Percentiles rank a stretch among this genome's conserved stretches.
Evolutionary conservation across 306 rosid genomes (phyloP).

Genomic region (Ammopiptanthus mongolicus): DNA sequence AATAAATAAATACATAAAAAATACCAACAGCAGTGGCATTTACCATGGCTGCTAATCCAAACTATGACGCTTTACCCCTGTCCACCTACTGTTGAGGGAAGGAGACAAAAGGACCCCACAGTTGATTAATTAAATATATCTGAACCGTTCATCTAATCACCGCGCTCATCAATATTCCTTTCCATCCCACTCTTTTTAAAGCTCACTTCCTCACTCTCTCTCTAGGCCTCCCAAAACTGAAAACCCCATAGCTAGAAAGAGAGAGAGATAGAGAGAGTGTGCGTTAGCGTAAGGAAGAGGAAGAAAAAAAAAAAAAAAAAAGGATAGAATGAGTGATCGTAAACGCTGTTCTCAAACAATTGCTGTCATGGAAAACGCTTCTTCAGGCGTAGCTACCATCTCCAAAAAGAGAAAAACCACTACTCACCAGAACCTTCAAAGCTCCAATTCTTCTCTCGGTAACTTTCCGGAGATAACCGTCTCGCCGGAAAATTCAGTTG

Average conservation of each 20-base stretch:
- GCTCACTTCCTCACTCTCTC: neutral
- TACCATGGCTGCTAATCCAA: neutral
- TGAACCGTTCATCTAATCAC: slow-evolving; percentile 39
- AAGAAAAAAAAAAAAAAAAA: neutral
- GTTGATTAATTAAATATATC: slow-evolving; percentile 18
- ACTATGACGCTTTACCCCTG: neutral
- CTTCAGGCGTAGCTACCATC: slow-evolving; percentile 21
- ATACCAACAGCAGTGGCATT: too few species aligned
- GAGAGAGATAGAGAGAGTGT: neutral
- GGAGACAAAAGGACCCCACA: slow-evolving; percentile 18
- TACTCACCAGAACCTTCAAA: neutral
- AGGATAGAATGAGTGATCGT: slow-evolving; percentile 30
- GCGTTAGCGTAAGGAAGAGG: neutral
- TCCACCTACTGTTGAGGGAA: neutral
- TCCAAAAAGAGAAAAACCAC: slow-evolving; percentile 51
- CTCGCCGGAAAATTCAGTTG: slow-evolving; percentile 25
- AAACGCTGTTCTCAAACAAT: slow-evolving; percentile 45
- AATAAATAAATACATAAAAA: too few species aligned
- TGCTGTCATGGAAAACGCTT: slow-evolving; percentile 31
- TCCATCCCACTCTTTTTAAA: slow-evolving; percentile 30
- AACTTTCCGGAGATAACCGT: neutral
- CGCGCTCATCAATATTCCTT: slow-evolving; percentile 31
- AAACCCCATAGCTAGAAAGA: neutral
- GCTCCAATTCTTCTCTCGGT: neutral
- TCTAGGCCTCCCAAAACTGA: neutral